Base-by-base conservation (phyloP, 805 yeast species). In the Starmerella lactis-condensi region DNA sequence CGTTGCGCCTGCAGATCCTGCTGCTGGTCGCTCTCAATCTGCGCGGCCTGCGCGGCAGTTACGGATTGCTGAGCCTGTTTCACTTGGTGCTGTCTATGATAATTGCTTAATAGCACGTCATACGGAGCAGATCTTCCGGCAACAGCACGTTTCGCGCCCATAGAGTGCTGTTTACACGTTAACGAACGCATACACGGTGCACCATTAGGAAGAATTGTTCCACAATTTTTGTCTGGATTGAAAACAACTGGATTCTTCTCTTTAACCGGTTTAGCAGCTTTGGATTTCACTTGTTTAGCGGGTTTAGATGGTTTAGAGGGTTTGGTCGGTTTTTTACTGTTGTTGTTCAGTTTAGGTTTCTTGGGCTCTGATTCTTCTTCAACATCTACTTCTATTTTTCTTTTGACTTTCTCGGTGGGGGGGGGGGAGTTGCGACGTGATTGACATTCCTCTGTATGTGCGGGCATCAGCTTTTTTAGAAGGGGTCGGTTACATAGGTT, bases 91-190 rank as follows among this genome's bases (percentile, higher is more conserved):
- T 79, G 69, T 45, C 82, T 72, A 57, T 89, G 98, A 49, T 85
- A 83, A 12, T 81, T 83, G 14, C 83, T 81, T 34, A 89, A 60
- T 32, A 89, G 59, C 18, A 70, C 72, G 52, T 89, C 98, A 55
- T 82, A 89, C 1, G 94, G 82, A 6, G 89, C 83, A 22, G 92
- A 72, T 45, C 98, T 65, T 8, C 98, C 98, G 12, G 69, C 72
- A 14, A 89, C 98, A 1, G 93, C 83, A 44, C 98, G 67, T 47
- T 89, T 89, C 17, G 95, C 93, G 21, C 95, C 95, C 94, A 89
- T 83, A 1, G 96, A 79, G 54, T 89, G 98, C 0, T 95, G 82
- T 51, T 89, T 89, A 63, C 98, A 89, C 0, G 98, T 89, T 37
- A 89, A 61, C 0, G 95, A 82, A 30, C 98, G 65, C 4, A 95